A percentile compares a stretch with the other conserved stretches of the same genome.
Conservation (phyloP, 2,329 filamentous ascomycete genomes). For the Fusarium protoensiforme region DNA sequence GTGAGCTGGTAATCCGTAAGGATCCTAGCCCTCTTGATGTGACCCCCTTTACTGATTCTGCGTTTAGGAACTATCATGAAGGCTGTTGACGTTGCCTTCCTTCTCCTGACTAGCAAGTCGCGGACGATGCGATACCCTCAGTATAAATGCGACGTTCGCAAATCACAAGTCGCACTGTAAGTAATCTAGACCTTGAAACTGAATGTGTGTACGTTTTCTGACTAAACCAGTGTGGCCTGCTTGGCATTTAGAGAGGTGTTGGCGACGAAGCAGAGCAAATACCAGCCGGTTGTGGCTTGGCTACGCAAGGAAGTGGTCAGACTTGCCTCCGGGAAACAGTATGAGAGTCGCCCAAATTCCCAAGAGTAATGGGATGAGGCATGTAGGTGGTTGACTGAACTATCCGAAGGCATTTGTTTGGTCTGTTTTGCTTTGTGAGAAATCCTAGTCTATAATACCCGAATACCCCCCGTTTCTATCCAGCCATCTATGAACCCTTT, state of each 20-base stretch:
- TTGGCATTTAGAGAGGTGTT: constrained; percentile 78
- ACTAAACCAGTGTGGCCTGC: constrained; percentile 68
- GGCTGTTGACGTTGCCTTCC: constrained; percentile 71
- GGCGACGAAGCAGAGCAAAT: constrained; percentile 76
- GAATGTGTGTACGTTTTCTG: not conserved
- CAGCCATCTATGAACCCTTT: not conserved
- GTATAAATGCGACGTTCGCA: constrained; percentile 70
- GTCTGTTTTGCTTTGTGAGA: not conserved
- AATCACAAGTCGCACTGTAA: constrained; percentile 70
- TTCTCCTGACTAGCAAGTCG: constrained; percentile 69
- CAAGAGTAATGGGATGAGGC: not conserved
- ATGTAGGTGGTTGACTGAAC: not conserved
- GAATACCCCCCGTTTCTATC: not conserved
- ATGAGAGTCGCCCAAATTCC: not conserved
- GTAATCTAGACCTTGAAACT: constrained; percentile 43
- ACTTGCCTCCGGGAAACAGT: constrained; percentile 39
- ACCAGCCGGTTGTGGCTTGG: constrained; percentile 74
- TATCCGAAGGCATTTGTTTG: not conserved
- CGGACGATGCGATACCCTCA: constrained; percentile 57
- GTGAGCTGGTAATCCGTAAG: constrained; percentile 72
- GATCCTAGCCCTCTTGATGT: not conserved
- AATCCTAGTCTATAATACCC: not conserved
- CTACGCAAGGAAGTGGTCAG: constrained; percentile 62
- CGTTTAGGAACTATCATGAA: constrained; percentile 70
- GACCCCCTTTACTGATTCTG: not conserved